phyloP scores from a whole-genome alignment of 2,329 filamentous ascomycete species.

The Parafenestella ontariensis region DNA sequence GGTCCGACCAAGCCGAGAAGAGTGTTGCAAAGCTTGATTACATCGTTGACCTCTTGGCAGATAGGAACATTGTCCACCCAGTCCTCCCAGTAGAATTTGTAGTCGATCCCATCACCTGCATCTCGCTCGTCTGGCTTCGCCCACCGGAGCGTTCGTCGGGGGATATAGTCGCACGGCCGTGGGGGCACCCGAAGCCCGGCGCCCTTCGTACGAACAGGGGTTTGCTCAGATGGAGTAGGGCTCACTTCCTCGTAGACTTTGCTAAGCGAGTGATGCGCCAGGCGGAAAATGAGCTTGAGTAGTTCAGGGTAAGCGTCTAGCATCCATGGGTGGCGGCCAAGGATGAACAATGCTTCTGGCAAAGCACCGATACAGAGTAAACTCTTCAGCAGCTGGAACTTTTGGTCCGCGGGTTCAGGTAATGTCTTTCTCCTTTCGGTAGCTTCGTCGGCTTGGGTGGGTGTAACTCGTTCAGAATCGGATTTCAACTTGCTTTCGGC shows the following conservation, averaged over 20 bases:
- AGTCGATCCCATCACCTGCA: conserved; percentile 75
- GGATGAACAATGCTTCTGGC: conserved; percentile 89
- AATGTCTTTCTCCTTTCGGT: conserved; percentile 56
- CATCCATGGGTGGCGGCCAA: conserved; percentile 92
- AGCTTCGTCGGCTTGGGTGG: conserved; percentile 51
- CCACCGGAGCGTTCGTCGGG: conserved; percentile 80
- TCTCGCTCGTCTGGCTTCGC: conserved; percentile 81
- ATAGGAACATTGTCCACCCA: conserved; percentile 94
- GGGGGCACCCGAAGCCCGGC: conserved; percentile 64
- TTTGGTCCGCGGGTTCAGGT: conserved; percentile 84
- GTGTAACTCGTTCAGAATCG: conserved; percentile 54
- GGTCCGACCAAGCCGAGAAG: conserved; percentile 86
- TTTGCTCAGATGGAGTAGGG: conserved; percentile 55
- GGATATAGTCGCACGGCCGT: conserved; percentile 64
- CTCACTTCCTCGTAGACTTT: conserved; percentile 69
- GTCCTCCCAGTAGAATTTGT: conserved; percentile 96
- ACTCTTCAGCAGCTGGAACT: conserved; percentile 82
- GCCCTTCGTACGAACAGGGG: conserved; percentile 46
- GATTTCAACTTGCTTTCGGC: conserved; percentile 60
- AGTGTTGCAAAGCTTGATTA: conserved; percentile 85
- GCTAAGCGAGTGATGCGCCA: conserved; percentile 80
- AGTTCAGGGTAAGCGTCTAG: conserved; percentile 84
- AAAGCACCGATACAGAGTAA: conserved; percentile 90
- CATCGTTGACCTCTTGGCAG: conserved; percentile 88
- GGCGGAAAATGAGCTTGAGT: conserved; percentile 80